These are phyloP conservation scores for Aspergillus egyptiacus DNA, from an alignment of 495 filamentous ascomycete genomes.

Conservation along the genomic window DNA sequence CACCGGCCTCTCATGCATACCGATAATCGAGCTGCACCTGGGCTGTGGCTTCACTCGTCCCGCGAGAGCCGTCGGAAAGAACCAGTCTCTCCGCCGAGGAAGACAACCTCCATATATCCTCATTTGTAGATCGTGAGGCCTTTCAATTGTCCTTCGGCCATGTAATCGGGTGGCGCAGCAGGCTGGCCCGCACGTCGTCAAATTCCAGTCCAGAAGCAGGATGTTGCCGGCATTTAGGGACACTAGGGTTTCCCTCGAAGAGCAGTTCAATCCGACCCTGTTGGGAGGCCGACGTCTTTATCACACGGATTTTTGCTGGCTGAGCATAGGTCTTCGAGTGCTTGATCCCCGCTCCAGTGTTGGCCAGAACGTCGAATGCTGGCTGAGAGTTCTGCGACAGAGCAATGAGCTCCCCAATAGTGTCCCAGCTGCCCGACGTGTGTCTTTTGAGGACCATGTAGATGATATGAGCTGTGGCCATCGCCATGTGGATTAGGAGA, in stretches of 20 bases:
- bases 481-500: slow-evolving; percentile 9
- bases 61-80: too few species aligned
- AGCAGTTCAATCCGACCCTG: slow-evolving; percentile 11
- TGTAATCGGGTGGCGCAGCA: slow-evolving; percentile 1
- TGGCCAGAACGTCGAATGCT: not conserved
- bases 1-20: too few species aligned
- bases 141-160: not conserved
- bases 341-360: slow-evolving; percentile 6
- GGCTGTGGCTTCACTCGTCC: too few species aligned
- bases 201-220: not conserved
- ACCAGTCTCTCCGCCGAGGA: too few species aligned
- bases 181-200: not conserved
- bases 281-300: not conserved
- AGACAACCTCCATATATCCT: too few species aligned
- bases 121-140: too few species aligned
- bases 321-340: slow-evolving; percentile 5
- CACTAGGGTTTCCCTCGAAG: not conserved
- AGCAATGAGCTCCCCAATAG: slow-evolving; percentile 11
- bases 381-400: slow-evolving; percentile 13
- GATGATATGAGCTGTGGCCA: not conserved
- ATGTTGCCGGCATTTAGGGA: not conserved
- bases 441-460: slow-evolving; percentile 4
- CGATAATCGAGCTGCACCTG: too few species aligned
- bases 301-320: slow-evolving; percentile 9
- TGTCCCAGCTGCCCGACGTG: slow-evolving; percentile 12